Evolutionary conservation across 495 filamentous ascomycete genomes (phyloP), one percentile per base, ranked within the genome.

Genomic region (Podospora pseudocomata): DNA sequence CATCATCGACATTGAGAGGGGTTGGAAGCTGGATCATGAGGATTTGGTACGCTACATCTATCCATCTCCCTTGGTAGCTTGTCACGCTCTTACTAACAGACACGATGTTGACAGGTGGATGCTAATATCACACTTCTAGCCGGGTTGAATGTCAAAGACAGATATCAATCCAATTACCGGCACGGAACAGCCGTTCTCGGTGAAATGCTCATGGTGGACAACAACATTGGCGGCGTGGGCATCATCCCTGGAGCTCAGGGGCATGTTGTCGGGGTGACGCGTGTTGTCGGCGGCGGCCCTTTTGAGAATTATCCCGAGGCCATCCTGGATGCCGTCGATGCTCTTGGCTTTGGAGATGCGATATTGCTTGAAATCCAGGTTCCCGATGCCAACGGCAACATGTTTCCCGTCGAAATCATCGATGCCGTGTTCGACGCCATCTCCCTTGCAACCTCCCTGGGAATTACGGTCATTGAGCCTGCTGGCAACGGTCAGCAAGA

Each of bases 121-220:
- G 23, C 32, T 2, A 63, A 63, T 44, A 30, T 63, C 44, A 20
- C 59, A 9, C 34, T 63, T 27, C 20, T 67, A 7, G 28, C n/a
- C 59, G 59, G 59, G 15, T 13, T 63, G 30, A 63, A 63, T 28
- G 13, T 16, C 57, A 20, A 28, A 27, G 65, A 58, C 65, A 58
- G 55, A 26, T 26, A 20, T 20, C 11, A 30, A 4, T 15, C 3
- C 65, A 53, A 61, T 30, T 27, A 16, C 7, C 27, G 11, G 1
- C 69, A 71, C 59, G 69, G 69, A 27, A 71, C 69, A 11, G 20
- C 69, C 0, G 69, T 71, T 2, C 62, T 71, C 6, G 69, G 69
- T 11, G 66, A 65, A 56, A 56, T 71, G 32, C 18, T 71, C 44
- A 67, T 67, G 65, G 30, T 26, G 1, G 69, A 71, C 30, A 71